A percentile compares a stretch with the other conserved stretches of the same genome.
Evolutionary conservation across 2,329 filamentous ascomycete genomes (phyloP).

Genomic region (Nemania abortiva): DNA sequence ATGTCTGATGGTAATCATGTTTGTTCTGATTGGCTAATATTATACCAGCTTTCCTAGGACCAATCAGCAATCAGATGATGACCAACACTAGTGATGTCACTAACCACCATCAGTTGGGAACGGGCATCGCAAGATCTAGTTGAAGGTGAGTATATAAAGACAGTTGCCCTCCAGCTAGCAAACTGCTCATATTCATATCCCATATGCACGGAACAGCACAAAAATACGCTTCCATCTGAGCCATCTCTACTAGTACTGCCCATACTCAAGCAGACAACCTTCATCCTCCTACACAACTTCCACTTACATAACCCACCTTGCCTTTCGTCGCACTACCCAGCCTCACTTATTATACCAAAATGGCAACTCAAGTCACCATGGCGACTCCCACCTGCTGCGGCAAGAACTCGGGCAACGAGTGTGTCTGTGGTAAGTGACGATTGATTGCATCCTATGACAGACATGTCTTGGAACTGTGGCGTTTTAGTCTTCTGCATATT

Average conservation of each 20-base stretch:
- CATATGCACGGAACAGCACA: neutral
- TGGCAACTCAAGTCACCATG: conserved; percentile 52
- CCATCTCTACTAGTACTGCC: neutral
- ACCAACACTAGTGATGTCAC: conserved; percentile 38
- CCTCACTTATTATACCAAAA: conserved; percentile 40
- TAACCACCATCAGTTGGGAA: neutral
- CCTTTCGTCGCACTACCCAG: too few relatives aligned
- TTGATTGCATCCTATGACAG: neutral
- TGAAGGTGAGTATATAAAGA: neutral
- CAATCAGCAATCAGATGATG: conserved; percentile 36
- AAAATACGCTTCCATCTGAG: neutral
- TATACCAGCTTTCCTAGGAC: neutral
- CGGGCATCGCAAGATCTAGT: neutral
- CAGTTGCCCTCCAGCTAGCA: neutral
- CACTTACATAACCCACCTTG: too few relatives aligned
- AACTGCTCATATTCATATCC: neutral
- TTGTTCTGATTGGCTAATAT: conserved; percentile 30
- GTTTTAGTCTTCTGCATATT: conserved; percentile 7
- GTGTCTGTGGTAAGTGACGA: conserved; percentile 70
- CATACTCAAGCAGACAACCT: neutral
- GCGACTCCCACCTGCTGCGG: conserved; percentile 67
- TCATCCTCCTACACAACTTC: neutral
- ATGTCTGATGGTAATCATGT: conserved; percentile 37
- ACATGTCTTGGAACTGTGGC: neutral
- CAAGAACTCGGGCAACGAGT: conserved; percentile 62